Base-by-base conservation (phyloP, 2,329 filamentous ascomycete species). In the Fragosphaeria purpurea region DNA sequence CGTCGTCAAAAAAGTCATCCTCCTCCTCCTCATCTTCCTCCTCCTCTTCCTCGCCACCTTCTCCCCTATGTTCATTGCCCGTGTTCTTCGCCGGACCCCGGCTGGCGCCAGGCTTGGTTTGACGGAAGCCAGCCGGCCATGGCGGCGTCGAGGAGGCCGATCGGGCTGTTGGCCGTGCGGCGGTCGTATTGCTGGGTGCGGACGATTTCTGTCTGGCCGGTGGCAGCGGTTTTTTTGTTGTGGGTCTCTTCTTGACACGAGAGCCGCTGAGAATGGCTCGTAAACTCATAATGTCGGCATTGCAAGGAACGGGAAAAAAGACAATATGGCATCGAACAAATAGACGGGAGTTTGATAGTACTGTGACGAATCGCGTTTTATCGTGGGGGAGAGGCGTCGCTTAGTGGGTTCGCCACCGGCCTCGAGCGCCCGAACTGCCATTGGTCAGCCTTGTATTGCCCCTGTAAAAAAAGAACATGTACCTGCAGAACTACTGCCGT, bases 1-100 rank as follows among this genome's bases (percentile, higher is more conserved):
- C 33, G 7, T 50, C 50, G 46, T 75, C 70, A 9, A 67, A 61
- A 46, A 71, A 63, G 40, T 62, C 58, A 47, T 69, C 63, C 5
- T 70, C 63, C 13, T 66, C 63, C 22, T 60, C 57, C 46, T 56
- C 55, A 51, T 57, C 51, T 46, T 60, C 50, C n/a, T 67, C 61
- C 34, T 59, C 50, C 7, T 61, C 60, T 3, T 57, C 58, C 30
- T 61, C 56, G 13, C 60, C 55, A 9, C 62, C 55, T 30, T 57
- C 57, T 39, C 48, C 45, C 9, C 13, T 40, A 7, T 33, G 33
- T 12, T 32, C 41, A 2, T 44, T 22, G 22, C 22, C 22, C 22
- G 22, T 22, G 22, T 22, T 3, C 22, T 22, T 22, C 22, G 22
- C 22, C 22, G 22, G 22, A 22, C 22, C 22, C 22, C 22, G 22